A percentile compares a stretch with the other conserved stretches of the same genome.
phyloP scores from a whole-genome alignment of 2,329 filamentous ascomycete species.

The Colletotrichum sp. region DNA sequence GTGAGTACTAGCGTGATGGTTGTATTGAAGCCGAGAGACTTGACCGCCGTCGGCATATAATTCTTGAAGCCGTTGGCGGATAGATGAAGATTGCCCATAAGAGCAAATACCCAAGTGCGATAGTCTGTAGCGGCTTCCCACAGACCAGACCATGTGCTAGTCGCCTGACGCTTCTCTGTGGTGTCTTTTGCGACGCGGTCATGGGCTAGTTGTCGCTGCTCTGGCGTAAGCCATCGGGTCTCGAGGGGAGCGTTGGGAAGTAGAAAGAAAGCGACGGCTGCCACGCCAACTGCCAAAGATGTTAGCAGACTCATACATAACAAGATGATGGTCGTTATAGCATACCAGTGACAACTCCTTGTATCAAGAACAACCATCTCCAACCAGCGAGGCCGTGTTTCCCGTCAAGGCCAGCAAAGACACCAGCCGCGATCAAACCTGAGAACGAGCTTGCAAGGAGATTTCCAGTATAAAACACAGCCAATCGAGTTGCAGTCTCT shows the following conservation, averaged over 20 bases:
- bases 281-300: conserved; percentile 25
- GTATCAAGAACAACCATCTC: conserved; percentile 38
- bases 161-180: conserved; percentile 40
- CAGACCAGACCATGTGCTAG: conserved; percentile 46
- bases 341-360: not conserved
- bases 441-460: conserved; percentile 49
- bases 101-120: conserved; percentile 52
- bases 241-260: conserved; percentile 36
- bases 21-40: conserved; percentile 41
- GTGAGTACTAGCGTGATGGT: conserved; percentile 49
- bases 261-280: conserved; percentile 3
- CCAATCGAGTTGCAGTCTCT: conserved; percentile 36
- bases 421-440: conserved; percentile 47
- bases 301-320: not conserved
- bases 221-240: conserved; percentile 40
- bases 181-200: conserved; percentile 31
- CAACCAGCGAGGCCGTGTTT: conserved; percentile 41
- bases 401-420: conserved; percentile 47
- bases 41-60: conserved; percentile 12
- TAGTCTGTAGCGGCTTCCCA: conserved; percentile 48
- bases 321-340: rapidly evolving
- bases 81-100: conserved; percentile 57
- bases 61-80: conserved; percentile 51
- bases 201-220: conserved; percentile 45
- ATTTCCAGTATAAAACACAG: conserved; percentile 49